These are phyloP conservation scores for Penicillium sp. DNA, from an alignment of 2,329 filamentous ascomycete genomes.

Conservation along the genomic window DNA sequence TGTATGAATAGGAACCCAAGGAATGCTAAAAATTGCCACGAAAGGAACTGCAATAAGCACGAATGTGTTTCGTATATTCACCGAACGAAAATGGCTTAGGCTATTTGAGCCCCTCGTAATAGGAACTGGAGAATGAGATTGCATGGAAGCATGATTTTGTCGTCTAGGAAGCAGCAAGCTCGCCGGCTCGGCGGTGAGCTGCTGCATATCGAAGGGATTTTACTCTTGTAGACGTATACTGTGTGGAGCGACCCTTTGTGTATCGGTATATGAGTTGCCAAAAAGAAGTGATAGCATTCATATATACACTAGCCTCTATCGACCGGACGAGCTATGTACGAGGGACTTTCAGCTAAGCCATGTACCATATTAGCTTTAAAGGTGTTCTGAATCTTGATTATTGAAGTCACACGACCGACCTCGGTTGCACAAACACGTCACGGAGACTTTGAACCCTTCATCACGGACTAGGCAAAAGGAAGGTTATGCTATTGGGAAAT, in stretches of 20 bases:
- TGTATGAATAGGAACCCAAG: slow-evolving; percentile 9
- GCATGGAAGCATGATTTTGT: background rate
- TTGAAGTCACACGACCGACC: background rate
- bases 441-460: background rate
- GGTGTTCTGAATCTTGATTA: background rate
- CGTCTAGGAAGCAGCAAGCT: background rate
- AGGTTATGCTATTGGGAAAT: background rate
- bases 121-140: background rate
- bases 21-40: slow-evolving; percentile 4
- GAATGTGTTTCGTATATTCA: slow-evolving; percentile 10
- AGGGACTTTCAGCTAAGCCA: too few relatives aligned
- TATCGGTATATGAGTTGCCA: too few relatives aligned
- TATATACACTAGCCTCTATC: too few relatives aligned
- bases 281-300: too few relatives aligned
- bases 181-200: background rate
- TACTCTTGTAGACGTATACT: background rate
- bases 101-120: background rate
- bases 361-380: too few relatives aligned
- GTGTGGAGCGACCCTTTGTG: too few relatives aligned
- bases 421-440: background rate
- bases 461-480: background rate
- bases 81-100: background rate
- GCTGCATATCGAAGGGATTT: background rate
- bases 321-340: too few relatives aligned
- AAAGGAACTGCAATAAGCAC: slow-evolving; percentile 11